A percentile compares a stretch with the other conserved stretches of the same genome.
Conservation (phyloP, 108 stramenopile genomes). For the Fragilariopsis cylindrus region DNA sequence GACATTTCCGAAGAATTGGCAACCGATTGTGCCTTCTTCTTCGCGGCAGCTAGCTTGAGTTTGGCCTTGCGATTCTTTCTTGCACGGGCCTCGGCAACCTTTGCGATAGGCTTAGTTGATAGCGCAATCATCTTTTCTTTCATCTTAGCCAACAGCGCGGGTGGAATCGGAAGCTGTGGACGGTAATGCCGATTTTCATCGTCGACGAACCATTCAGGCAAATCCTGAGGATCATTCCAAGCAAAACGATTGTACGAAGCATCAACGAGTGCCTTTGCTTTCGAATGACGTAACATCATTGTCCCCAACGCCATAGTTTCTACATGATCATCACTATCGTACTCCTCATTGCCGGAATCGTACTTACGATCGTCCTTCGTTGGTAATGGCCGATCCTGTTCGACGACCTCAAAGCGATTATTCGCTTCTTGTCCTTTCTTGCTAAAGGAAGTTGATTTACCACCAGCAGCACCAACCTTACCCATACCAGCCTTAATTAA, state of each 20-base stretch:
- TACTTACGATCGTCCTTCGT: conserved; percentile 86
- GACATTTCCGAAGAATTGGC: conserved; percentile 91
- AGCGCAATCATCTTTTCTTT: conserved; percentile 86
- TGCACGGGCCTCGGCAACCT: conserved; percentile 98
- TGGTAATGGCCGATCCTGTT: conserved; percentile 53
- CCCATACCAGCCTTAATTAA: conserved; percentile 91
- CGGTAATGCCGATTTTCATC: conserved; percentile 96
- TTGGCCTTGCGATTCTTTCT: conserved; percentile 90
- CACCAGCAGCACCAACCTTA: conserved; percentile 4
- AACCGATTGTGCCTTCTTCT: conserved; percentile 93
- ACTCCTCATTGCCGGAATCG: conserved; percentile 94
- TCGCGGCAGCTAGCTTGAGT: conserved; percentile 86
- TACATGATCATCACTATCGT: conserved; percentile 96
- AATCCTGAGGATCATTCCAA: conserved; percentile 95
- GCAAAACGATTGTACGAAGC: conserved; percentile 99
- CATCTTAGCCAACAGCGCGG: conserved; percentile 94
- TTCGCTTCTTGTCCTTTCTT: conserved; percentile 27
- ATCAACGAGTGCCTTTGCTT: conserved; percentile 95
- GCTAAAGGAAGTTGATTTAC: background rate
- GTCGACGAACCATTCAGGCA: conserved; percentile 99
- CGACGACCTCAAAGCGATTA: conserved; percentile 69
- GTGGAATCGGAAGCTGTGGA: conserved; percentile 96
- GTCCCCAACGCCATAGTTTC: conserved; percentile 93
- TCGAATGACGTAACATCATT: conserved; percentile 94
- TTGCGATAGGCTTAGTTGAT: conserved; percentile 93